phyloP scores from a whole-genome alignment of 805 yeast species.

The Suhomyces pyralidae region DNA sequence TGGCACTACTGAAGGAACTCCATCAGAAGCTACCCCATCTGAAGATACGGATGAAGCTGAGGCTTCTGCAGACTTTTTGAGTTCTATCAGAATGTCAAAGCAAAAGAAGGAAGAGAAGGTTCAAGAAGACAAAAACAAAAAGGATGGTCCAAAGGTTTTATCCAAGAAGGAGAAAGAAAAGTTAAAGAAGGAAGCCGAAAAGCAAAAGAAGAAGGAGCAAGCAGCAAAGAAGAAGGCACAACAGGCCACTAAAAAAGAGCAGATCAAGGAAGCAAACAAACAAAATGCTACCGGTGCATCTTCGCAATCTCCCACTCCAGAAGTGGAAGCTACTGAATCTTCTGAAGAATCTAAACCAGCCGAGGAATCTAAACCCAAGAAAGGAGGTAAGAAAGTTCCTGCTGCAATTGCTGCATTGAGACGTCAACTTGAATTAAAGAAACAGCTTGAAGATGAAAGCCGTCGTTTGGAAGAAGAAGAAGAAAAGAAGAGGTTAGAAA shows the following conservation, averaged over 20 bases:
- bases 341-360: constrained; percentile 27
- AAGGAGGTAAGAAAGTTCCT: constrained; percentile 75
- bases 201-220: constrained; percentile 84
- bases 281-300: constrained; percentile 36
- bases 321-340: constrained; percentile 35
- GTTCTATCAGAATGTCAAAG: constrained; percentile 77
- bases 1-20: constrained; percentile 27
- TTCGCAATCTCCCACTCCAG: constrained; percentile 27
- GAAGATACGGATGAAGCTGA: constrained; percentile 40
- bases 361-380: constrained; percentile 31
- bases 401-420: constrained; percentile 91
- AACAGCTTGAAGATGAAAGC: constrained; percentile 84
- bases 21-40: constrained; percentile 20
- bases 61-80: constrained; percentile 59
- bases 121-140: constrained; percentile 52
- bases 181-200: constrained; percentile 91
- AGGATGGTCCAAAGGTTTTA: constrained; percentile 69
- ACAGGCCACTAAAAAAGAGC: constrained; percentile 58
- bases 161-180: constrained; percentile 92
- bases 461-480: constrained; percentile 70
- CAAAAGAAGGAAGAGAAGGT: constrained; percentile 70
- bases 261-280: constrained; percentile 48
- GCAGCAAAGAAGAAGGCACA: constrained; percentile 82
- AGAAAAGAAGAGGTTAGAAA: constrained; percentile 47
- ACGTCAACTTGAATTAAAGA: constrained; percentile 83